Evolutionary conservation across 495 filamentous ascomycete species (phyloP).

Genomic region (Filosporella fistucella): DNA sequence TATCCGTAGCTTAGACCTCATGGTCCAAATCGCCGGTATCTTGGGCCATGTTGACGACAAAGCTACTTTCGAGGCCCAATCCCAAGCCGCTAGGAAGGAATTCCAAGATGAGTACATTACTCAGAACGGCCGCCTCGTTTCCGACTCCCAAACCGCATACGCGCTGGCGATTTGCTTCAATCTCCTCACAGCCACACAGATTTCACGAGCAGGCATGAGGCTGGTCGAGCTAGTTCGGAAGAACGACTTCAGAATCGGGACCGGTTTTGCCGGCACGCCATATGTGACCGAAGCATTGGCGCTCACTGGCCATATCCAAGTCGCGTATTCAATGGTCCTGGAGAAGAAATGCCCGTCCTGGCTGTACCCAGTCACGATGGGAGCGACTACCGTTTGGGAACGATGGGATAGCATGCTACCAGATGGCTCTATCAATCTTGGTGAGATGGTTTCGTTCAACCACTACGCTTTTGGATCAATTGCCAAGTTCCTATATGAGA

Average conservation of each 20-base stretch:
- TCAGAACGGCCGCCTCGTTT: slow-evolving; percentile 29
- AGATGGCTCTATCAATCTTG: slow-evolving; percentile 43
- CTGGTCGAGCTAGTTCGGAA: slow-evolving; percentile 33
- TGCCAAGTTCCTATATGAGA: slow-evolving; percentile 3
- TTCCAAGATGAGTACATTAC: slow-evolving; percentile 40
- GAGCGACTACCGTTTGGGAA: slow-evolving; percentile 48
- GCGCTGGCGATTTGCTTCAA: slow-evolving; percentile 40
- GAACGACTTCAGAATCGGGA: slow-evolving; percentile 41
- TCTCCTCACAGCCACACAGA: slow-evolving; percentile 33
- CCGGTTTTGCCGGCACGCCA: slow-evolving; percentile 51
- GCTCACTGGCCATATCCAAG: slow-evolving; percentile 26
- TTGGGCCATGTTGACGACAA: slow-evolving; percentile 27
- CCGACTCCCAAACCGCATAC: slow-evolving; percentile 44
- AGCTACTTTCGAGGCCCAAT: slow-evolving; percentile 23
- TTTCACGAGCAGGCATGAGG: slow-evolving; percentile 28
- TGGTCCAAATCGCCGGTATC: slow-evolving; percentile 21
- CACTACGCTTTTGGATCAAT: slow-evolving; percentile 43
- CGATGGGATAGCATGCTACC: slow-evolving; percentile 50
- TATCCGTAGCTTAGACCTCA: slow-evolving; percentile 33
- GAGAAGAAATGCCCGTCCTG: slow-evolving; percentile 37
- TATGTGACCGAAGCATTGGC: slow-evolving; percentile 39
- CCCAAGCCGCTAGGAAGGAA: slow-evolving; percentile 20
- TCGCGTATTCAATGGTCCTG: slow-evolving; percentile 17
- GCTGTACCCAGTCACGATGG: slow-evolving; percentile 46
- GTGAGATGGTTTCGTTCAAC: slow-evolving; percentile 51